phyloP scores from a whole-genome alignment of 331 rosid species.

The Malus hybrid region DNA sequence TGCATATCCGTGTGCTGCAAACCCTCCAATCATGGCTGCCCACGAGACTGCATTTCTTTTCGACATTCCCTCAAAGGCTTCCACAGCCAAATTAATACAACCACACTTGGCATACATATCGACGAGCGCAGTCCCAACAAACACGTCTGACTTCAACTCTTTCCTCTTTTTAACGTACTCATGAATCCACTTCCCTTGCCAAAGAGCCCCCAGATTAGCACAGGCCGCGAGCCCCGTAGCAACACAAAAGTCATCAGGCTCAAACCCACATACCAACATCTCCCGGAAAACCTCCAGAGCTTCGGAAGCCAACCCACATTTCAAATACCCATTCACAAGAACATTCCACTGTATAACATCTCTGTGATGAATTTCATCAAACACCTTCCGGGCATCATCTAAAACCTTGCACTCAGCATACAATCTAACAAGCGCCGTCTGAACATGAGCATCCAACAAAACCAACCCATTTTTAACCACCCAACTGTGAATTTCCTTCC shows the following conservation, averaged over 20 bases:
- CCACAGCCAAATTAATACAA: conserved; percentile 29
- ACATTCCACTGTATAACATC: conserved; percentile 37
- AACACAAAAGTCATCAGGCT: conserved; percentile 29
- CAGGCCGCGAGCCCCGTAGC: conserved; percentile 31
- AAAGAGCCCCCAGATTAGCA: conserved; percentile 32
- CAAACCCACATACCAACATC: conserved; percentile 18
- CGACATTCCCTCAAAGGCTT: conserved; percentile 19
- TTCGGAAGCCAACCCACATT: conserved; percentile 19
- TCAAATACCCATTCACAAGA: conserved; percentile 31
- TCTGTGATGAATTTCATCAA: conserved; percentile 31
- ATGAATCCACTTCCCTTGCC: conserved; percentile 37
- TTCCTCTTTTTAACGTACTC: conserved; percentile 22
- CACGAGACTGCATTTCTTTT: conserved; percentile 32
- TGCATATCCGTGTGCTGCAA: conserved; percentile 30
- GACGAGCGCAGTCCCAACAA: conserved; percentile 27
- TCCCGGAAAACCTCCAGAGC: conserved; percentile 23
- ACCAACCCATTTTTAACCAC: conserved; percentile 28
- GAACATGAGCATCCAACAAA: conserved; percentile 21
- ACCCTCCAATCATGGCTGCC: conserved; percentile 41
- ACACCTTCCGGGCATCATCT: conserved; percentile 29
- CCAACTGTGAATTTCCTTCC: conserved; percentile 24
- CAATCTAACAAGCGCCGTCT: conserved; percentile 20
- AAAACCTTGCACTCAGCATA: conserved; percentile 20
- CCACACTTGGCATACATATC: conserved; percentile 46
- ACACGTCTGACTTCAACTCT: conserved; percentile 20